Evolutionary conservation across 345 rosid genomes (phyloP), one percentile per base, ranked within the genome.

Genomic region (Anacardium occidentale): DNA sequence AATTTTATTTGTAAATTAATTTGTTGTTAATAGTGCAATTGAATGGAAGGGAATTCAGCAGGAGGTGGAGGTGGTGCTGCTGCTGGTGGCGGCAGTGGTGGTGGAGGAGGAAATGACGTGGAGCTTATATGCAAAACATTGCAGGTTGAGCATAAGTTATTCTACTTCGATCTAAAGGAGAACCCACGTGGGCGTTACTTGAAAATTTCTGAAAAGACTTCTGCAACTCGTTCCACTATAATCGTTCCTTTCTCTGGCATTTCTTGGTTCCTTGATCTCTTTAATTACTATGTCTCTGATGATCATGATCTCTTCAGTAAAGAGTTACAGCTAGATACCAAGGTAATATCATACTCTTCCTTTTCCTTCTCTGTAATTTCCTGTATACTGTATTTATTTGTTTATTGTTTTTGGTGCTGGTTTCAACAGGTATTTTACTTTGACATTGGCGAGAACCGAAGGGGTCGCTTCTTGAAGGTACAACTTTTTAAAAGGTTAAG

Each of bases 241-340:
- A 95, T 95, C 62, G 97, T 95, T 47, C 99, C 99, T 63, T 95
- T 82, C 77, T 87, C 98, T 1, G 99, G 99, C 71, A 89, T 95
- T 77, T 89, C 99, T 37, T 95, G 99, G 99, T 95, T 95, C 86
- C 84, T 95, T 64, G 94, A 95, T 79, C 98, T 92, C 80, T 95
- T 95, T 86, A 92, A 90, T 82, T 92, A 95, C 86, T 95, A 92
- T 69, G 97, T 92, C 83, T 86, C 99, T 63, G 96, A 91, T 34
- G 99, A 95, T 61, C 96, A 84, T 62, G 98, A 90, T 74, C 89
- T 90, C 45, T 89, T 88, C 66, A 90, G 96, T 89, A 95, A 95
- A 81, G 99, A 94, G 72, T 87, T 94, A 75, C 98, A 90, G 89
- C 96, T 95, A 61, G 98, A 95, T 81, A 86, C 96, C 83, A 95